Evolutionary conservation across 1,139 yeast species (phyloP).

Genomic region (Pichia sp.): DNA sequence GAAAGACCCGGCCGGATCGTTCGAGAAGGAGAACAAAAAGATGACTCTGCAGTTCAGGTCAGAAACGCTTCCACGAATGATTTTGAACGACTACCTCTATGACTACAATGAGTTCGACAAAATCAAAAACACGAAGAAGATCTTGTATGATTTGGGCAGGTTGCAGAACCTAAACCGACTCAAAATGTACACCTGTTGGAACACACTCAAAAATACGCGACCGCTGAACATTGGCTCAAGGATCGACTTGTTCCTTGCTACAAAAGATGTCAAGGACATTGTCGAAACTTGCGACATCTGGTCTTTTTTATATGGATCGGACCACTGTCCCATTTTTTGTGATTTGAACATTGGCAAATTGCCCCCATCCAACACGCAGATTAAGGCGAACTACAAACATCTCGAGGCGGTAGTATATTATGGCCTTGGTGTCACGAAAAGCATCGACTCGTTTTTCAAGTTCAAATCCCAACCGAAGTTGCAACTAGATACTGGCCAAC

Average conservation of each 20-base stretch:
- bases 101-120: slow-evolving; percentile 26
- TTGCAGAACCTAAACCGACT: slow-evolving; percentile 49
- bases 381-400: slow-evolving; percentile 24
- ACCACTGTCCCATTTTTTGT: slow-evolving; percentile 87
- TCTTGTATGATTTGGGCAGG: slow-evolving; percentile 59
- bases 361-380: neutral
- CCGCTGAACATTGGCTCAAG: slow-evolving; percentile 85
- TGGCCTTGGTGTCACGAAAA: slow-evolving; percentile 49
- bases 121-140: slow-evolving; percentile 12
- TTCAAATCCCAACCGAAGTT: slow-evolving; percentile 3
- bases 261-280: slow-evolving; percentile 35
- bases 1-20: slow-evolving; percentile 4
- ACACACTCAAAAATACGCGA: slow-evolving; percentile 70
- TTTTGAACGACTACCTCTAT: slow-evolving; percentile 23
- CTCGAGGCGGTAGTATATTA: slow-evolving; percentile 58
- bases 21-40: slow-evolving; percentile 21
- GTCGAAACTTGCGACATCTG: slow-evolving; percentile 57
- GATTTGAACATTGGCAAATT: slow-evolving; percentile 43
- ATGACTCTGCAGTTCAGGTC: slow-evolving; percentile 31
- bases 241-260: slow-evolving; percentile 67
- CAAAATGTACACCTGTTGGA: slow-evolving; percentile 90
- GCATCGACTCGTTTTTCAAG: slow-evolving; percentile 47
- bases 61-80: slow-evolving; percentile 23
- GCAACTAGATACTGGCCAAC: neutral
- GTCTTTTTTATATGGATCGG: slow-evolving; percentile 76